Evolutionary conservation across 257 asterid genomes (phyloP).

Genomic region (Penstemon eatonii): DNA sequence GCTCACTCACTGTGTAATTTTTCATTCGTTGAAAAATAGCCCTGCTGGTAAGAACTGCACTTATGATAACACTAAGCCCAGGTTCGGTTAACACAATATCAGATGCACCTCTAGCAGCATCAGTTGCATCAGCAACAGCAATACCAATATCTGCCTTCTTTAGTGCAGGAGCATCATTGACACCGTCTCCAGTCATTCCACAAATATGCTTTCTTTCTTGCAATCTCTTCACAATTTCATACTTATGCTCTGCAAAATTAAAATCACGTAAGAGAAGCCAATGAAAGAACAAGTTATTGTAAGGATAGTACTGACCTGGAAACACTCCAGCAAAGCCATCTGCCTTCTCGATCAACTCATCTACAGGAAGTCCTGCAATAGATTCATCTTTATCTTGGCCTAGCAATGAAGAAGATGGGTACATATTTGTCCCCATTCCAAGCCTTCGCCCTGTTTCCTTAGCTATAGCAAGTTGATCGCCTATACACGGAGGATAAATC

Average conservation of each 20-base stretch:
- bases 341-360: slow-evolving; percentile 88
- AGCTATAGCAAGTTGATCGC: slow-evolving; percentile 74
- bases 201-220: slow-evolving; percentile 91
- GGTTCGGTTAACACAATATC: slow-evolving; percentile 90
- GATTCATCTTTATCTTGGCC: slow-evolving; percentile 72
- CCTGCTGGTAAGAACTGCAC: slow-evolving; percentile 88
- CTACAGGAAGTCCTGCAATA: slow-evolving; percentile 81
- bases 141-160: slow-evolving; percentile 96
- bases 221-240: slow-evolving; percentile 87
- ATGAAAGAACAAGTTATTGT: not conserved
- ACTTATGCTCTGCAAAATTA: slow-evolving; percentile 69
- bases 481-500: slow-evolving; percentile 28
- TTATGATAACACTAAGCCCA: slow-evolving; percentile 83
- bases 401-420: slow-evolving; percentile 54
- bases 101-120: slow-evolving; percentile 88
- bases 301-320: slow-evolving; percentile 56
- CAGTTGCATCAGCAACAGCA: slow-evolving; percentile 97
- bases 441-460: slow-evolving; percentile 66
- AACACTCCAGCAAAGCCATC: slow-evolving; percentile 98
- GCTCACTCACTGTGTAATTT: slow-evolving; percentile 70
- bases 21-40: slow-evolving; percentile 97
- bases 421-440: slow-evolving; percentile 67
- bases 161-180: slow-evolving; percentile 94
- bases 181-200: slow-evolving; percentile 99
- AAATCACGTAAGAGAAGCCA: not conserved